Percentiles rank a stretch among this genome's conserved stretches.
Evolutionary conservation across 1,284 basidiomycete genomes (phyloP).

Genomic region (Porodaedalea pini): DNA sequence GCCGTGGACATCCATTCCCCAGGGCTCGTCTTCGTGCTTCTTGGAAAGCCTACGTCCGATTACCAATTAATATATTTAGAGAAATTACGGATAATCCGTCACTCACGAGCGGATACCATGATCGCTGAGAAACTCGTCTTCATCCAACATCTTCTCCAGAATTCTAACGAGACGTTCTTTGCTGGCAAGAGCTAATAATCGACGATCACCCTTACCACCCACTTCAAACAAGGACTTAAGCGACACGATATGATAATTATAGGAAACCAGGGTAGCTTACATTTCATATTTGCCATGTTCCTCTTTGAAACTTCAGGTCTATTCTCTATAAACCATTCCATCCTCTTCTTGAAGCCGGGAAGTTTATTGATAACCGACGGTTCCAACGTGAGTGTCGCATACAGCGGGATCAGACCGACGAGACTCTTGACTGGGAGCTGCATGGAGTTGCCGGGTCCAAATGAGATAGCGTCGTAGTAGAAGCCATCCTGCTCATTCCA

Average conservation of each 20-base stretch:
- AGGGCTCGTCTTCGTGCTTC: conserved; percentile 88
- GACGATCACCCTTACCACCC: conserved; percentile 80
- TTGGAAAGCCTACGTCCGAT: conserved; percentile 66
- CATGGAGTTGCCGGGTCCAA: conserved; percentile 80
- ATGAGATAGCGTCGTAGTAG: conserved; percentile 97
- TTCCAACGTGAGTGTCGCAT: conserved; percentile 92
- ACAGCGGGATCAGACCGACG: conserved; percentile 94
- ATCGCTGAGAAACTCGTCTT: conserved; percentile 93
- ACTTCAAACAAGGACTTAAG: conserved; percentile 36
- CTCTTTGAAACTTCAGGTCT: conserved; percentile 80
- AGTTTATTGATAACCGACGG: conserved; percentile 85
- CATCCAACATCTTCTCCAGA: conserved; percentile 94
- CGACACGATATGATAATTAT: neutral
- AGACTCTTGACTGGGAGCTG: conserved; percentile 91
- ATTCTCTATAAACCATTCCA: conserved; percentile 98
- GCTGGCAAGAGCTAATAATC: conserved; percentile 85
- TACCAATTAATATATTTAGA: neutral
- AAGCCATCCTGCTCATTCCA: conserved; percentile 97
- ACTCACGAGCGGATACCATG: conserved; percentile 92
- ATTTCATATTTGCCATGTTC: conserved; percentile 96
- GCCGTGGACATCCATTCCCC: conserved; percentile 92
- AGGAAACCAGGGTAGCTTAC: conserved; percentile 42
- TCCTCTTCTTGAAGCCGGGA: conserved; percentile 95
- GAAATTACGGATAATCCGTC: neutral
- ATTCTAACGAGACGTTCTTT: conserved; percentile 89